phyloP scores from a whole-genome alignment of 768 basidiomycete species.

The Suillus cothurnatus region DNA sequence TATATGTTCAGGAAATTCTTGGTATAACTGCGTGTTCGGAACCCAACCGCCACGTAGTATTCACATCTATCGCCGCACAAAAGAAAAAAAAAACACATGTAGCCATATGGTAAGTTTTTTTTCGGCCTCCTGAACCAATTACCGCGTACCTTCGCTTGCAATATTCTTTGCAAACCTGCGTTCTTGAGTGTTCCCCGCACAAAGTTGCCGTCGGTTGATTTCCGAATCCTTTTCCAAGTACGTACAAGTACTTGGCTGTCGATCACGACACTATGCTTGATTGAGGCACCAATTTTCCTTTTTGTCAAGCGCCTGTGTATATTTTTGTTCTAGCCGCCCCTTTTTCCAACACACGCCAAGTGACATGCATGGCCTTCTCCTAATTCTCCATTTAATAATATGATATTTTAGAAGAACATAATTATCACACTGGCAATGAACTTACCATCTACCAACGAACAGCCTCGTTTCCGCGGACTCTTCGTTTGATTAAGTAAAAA shows the following conservation, averaged over 20 bases:
- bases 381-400: no score
- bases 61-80: slow-evolving; percentile 36
- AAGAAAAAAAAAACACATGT: slow-evolving; percentile 15
- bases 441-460: background rate
- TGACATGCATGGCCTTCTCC: no score
- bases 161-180: background rate
- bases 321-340: slow-evolving; percentile 2
- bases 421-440: background rate
- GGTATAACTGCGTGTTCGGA: slow-evolving; percentile 25
- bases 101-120: slow-evolving; percentile 32
- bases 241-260: slow-evolving; percentile 22
- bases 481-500: background rate
- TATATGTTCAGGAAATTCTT: slow-evolving; percentile 9
- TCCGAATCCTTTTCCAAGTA: slow-evolving; percentile 42
- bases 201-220: slow-evolving; percentile 42
- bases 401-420: no score
- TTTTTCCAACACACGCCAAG: slow-evolving; percentile 3
- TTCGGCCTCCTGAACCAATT: slow-evolving; percentile 5
- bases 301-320: slow-evolving; percentile 9
- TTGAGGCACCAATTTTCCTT: no score
- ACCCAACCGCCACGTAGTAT: slow-evolving; percentile 32
- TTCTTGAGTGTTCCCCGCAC: slow-evolving; percentile 28
- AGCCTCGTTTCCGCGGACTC: slow-evolving; percentile 6
- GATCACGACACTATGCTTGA: slow-evolving; percentile 31
- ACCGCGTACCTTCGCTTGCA: background rate